Evolutionary conservation across 139 green algal genomes (phyloP).

Genomic region (Chlorella sorokiniana): DNA sequence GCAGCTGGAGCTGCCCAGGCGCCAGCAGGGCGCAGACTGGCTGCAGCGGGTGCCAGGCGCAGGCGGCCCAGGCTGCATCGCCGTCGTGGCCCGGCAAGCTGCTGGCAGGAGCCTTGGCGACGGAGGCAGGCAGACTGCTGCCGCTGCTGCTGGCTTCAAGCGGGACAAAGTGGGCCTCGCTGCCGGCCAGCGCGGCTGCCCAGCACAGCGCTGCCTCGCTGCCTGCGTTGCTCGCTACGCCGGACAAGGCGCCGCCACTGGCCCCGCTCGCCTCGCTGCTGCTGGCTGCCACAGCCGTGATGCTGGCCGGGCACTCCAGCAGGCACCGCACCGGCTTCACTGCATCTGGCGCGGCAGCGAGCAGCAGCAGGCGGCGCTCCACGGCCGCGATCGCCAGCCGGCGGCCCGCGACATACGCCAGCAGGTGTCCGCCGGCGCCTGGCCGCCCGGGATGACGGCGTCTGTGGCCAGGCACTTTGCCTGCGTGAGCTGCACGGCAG

Average conservation of each 20-base stretch:
- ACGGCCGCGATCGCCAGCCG: neutral
- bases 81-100: neutral
- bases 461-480: conserved; percentile 2
- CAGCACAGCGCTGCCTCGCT: neutral
- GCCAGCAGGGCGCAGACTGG: conserved; percentile 3
- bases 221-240: neutral
- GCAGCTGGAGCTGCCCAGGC: conserved; percentile 2
- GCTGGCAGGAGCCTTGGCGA: neutral
- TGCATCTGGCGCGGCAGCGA: neutral
- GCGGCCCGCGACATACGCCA: neutral
- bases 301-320: neutral
- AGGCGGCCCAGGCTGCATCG: neutral
- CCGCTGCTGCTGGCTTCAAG: neutral
- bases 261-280: neutral
- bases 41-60: neutral
- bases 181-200: neutral
- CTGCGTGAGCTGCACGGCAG: neutral
- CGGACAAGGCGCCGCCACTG: neutral
- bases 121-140: neutral
- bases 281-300: conserved; percentile 5
- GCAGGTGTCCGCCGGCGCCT: neutral
- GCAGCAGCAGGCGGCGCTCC: conserved; percentile 5
- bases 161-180: neutral
- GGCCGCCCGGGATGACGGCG: neutral
- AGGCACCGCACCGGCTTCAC: neutral